Percentiles rank a stretch among this genome's conserved stretches.
These are phyloP conservation scores for Cryptococcus sp. DNA, from an alignment of 1,284 basidiomycete genomes.

Conservation along the genomic window DNA sequence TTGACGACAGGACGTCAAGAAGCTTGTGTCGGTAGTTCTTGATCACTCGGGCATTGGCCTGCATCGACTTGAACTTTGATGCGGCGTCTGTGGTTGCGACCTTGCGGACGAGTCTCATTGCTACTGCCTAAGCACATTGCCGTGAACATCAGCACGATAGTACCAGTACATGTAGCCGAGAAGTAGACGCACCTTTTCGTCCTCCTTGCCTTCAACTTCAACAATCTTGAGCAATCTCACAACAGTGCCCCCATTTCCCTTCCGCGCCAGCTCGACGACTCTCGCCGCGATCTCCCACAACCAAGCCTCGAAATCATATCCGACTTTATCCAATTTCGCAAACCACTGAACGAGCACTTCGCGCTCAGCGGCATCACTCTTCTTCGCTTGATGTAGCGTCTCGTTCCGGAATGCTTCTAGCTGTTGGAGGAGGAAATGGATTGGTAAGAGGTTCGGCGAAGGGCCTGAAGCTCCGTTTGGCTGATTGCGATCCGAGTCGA, in stretches of 20 bases:
- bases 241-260: conserved; percentile 78
- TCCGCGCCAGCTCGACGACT: conserved; percentile 76
- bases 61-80: conserved; percentile 85
- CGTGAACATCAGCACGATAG: not conserved
- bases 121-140: conserved; percentile 67
- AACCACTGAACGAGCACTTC: conserved; percentile 77
- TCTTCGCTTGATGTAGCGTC: conserved; percentile 87
- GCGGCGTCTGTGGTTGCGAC: conserved; percentile 84
- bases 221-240: conserved; percentile 92
- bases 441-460: conserved; percentile 80
- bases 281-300: conserved; percentile 75
- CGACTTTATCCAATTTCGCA: conserved; percentile 79
- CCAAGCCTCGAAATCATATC: conserved; percentile 84
- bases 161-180: no score
- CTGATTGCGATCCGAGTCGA: conserved; percentile 66
- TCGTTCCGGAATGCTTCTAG: conserved; percentile 93
- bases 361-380: conserved; percentile 62
- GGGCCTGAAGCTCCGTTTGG: conserved; percentile 73
- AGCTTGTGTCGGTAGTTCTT: conserved; percentile 96
- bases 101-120: conserved; percentile 90
- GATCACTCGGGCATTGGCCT: conserved; percentile 88
- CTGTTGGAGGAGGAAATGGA: conserved; percentile 86
- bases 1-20: conserved; percentile 74
- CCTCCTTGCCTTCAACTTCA: conserved; percentile 88
- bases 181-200: conserved; percentile 74